These are phyloP conservation scores for Zoysia matrella DNA, from an alignment of 202 grass and related monocot species.

Conservation along the genomic window DNA sequence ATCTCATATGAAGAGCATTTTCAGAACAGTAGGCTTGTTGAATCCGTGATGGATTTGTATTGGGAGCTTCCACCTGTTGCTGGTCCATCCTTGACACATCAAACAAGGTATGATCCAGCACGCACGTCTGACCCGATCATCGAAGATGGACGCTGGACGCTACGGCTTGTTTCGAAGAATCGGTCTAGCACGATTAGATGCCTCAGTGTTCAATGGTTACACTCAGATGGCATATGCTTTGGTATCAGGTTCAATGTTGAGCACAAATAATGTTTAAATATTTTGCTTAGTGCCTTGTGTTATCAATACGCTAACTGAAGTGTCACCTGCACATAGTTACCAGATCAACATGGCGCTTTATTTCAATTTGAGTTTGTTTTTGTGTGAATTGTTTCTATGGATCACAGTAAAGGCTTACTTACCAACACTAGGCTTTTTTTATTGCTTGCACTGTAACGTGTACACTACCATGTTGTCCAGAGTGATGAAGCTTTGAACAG, in stretches of 20 bases:
- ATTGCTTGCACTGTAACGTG: no score
- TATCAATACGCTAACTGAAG: constrained; percentile 21
- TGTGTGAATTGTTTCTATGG: no score
- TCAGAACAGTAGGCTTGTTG: constrained; percentile 75
- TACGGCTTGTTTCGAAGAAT: constrained; percentile 63
- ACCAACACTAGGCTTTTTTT: no score
- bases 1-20: constrained; percentile 88
- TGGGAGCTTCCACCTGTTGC: constrained; percentile 95
- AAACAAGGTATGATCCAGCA: constrained; percentile 90
- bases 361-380: no score
- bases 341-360: no score
- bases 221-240: constrained; percentile 91
- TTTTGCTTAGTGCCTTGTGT: constrained; percentile 17
- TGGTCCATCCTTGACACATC: constrained; percentile 89
- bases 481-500: no score
- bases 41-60: constrained; percentile 77
- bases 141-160: constrained; percentile 63
- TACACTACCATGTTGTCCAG: no score
- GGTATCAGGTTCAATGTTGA: constrained; percentile 53
- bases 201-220: constrained; percentile 87
- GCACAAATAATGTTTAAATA: constrained; percentile 20
- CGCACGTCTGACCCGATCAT: constrained; percentile 73
- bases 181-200: constrained; percentile 70
- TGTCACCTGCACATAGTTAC: background rate
- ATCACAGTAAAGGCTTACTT: no score